A percentile compares a stretch with the other conserved stretches of the same genome.
These are phyloP conservation scores for Heimioporus sp. DNA, from an alignment of 768 basidiomycete genomes.

Conservation along the genomic window DNA sequence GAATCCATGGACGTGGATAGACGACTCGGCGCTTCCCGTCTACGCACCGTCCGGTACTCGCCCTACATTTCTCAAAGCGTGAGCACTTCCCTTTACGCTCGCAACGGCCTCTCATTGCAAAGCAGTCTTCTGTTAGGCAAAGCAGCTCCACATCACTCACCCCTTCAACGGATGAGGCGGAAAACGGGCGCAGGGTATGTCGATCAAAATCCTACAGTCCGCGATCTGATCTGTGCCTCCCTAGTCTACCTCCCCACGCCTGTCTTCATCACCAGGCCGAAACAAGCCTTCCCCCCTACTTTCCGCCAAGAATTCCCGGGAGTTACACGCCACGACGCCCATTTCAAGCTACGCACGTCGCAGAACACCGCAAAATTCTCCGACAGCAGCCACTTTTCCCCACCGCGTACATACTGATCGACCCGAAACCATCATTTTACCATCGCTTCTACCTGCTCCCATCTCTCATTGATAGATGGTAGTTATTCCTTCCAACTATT, in stretches of 20 bases:
- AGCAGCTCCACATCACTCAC: constrained; percentile 44
- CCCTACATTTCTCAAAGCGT: constrained; percentile 31
- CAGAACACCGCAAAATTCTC: constrained; percentile 73
- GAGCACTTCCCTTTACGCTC: background rate
- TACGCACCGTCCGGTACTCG: constrained; percentile 29
- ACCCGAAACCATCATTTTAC: constrained; percentile 41
- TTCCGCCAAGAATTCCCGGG: constrained; percentile 48
- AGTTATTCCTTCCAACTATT: background rate
- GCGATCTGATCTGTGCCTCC: constrained; percentile 30
- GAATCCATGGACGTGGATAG: constrained; percentile 29
- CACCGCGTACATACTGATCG: constrained; percentile 31
- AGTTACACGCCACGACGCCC: constrained; percentile 64
- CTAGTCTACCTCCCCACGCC: constrained; percentile 35
- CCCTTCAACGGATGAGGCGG: constrained; percentile 21
- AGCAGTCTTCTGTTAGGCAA: constrained; percentile 42
- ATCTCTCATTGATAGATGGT: constrained; percentile 17
- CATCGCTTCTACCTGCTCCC: constrained; percentile 51
- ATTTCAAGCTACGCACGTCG: constrained; percentile 81
- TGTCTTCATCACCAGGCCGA: constrained; percentile 41
- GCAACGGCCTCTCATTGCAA: background rate
- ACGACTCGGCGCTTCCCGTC: constrained; percentile 25
- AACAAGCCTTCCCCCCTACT: constrained; percentile 45
- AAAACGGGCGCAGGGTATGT: constrained; percentile 31
- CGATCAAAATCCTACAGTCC: constrained; percentile 32
- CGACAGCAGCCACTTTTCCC: constrained; percentile 63